phyloP scores from a whole-genome alignment of 2,329 filamentous ascomycete genomes.

The Akanthomyces dipterigenus region DNA sequence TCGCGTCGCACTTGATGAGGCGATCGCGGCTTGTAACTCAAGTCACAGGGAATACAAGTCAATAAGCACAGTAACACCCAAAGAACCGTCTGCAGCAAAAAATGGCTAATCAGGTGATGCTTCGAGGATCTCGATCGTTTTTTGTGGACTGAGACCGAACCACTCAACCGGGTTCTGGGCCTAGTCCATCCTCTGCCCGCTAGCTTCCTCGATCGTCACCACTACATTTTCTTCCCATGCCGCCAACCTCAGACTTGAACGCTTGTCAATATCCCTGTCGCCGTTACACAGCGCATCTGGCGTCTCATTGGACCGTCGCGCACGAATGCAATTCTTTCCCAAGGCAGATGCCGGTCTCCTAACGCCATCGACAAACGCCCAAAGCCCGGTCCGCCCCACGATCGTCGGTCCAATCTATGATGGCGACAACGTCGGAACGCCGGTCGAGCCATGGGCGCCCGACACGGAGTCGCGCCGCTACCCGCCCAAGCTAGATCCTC shows the following conservation, averaged over 20 bases:
- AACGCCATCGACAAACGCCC: slow-evolving; percentile 12
- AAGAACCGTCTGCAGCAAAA: too few relatives aligned
- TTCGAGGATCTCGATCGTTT: too few relatives aligned
- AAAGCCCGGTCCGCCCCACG: slow-evolving; percentile 1
- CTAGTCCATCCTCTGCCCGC: not conserved
- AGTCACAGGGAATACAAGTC: too few relatives aligned
- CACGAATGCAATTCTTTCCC: slow-evolving; percentile 19
- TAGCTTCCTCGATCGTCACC: not conserved
- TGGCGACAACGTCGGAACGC: not conserved
- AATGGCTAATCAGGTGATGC: too few relatives aligned
- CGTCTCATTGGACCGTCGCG: not conserved
- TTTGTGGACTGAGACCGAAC: too few relatives aligned
- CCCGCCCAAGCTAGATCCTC: not conserved
- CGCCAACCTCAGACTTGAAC: too few relatives aligned
- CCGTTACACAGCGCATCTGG: not conserved
- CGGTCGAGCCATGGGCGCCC: not conserved
- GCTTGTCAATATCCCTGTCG: not conserved
- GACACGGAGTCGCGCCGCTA: not conserved
- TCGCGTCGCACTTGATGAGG: too few relatives aligned
- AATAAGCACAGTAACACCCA: too few relatives aligned
- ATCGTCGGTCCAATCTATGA: not conserved
- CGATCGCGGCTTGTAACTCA: too few relatives aligned
- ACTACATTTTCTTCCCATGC: not conserved
- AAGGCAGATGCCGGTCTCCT: slow-evolving; percentile 21
- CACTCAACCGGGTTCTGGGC: too few relatives aligned